A percentile compares a stretch with the other conserved stretches of the same genome.
phyloP scores from a whole-genome alignment of 106 monocot species.

The Gastrodia elata region DNA sequence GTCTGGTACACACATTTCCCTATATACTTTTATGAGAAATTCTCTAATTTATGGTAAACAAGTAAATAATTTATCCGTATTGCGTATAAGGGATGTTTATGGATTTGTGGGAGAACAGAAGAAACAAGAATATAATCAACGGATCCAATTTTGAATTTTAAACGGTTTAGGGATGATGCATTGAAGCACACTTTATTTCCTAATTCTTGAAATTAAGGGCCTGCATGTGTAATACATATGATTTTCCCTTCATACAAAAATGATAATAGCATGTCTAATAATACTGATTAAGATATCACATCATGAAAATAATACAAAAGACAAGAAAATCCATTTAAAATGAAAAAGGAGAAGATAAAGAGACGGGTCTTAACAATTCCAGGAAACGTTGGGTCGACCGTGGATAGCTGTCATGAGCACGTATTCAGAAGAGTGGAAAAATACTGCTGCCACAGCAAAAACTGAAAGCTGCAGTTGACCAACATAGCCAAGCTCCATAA shows the following conservation, averaged over 20 bases:
- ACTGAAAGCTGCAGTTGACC: slow-evolving; percentile 31
- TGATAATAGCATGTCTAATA: background rate
- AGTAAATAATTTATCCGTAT: no score
- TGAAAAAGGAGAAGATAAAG: background rate
- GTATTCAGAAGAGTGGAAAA: slow-evolving; percentile 82
- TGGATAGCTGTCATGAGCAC: slow-evolving; percentile 53
- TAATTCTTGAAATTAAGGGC: background rate
- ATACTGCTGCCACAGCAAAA: slow-evolving; percentile 39
- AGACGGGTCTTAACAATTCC: slow-evolving; percentile 25
- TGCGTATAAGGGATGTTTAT: no score
- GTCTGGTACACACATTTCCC: no score
- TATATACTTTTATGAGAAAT: no score
- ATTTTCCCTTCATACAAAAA: background rate
- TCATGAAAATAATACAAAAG: background rate
- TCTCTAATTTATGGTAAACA: no score
- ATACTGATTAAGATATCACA: background rate
- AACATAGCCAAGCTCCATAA: background rate
- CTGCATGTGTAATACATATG: background rate
- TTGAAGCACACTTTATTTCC: background rate
- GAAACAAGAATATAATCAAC: no score
- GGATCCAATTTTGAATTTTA: no score
- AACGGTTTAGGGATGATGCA: no score
- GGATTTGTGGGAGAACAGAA: no score
- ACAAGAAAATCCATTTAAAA: background rate
- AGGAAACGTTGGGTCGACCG: slow-evolving; percentile 46